phyloP scores from a whole-genome alignment of 2,329 filamentous ascomycete species.

The Emmonsia crescens region DNA sequence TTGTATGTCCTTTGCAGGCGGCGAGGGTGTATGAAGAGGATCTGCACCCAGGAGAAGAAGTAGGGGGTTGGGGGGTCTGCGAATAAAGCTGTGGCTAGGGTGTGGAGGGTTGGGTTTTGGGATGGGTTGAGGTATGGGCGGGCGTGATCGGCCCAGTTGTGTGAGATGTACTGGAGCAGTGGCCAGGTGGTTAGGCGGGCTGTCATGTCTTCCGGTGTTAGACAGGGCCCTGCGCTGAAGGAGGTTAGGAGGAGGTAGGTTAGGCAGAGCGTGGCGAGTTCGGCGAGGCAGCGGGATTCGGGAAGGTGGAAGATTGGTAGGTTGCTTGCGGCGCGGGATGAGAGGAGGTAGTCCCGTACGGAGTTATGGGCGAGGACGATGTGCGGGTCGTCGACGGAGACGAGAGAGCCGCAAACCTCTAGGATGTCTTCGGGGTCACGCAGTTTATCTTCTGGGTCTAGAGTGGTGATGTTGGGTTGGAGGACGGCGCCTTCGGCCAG shows the following conservation, averaged over 20 bases:
- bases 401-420: neutral
- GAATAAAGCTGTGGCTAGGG: neutral
- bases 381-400: neutral
- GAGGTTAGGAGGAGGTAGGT: constrained; percentile 2
- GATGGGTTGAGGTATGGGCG: neutral
- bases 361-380: constrained; percentile 5
- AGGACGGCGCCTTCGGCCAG: constrained; percentile 2
- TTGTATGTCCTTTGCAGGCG: neutral
- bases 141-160: constrained; percentile 4
- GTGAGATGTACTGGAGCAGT: neutral
- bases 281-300: neutral
- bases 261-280: constrained; percentile 4
- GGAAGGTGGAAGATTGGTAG: constrained; percentile 3
- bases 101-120: neutral
- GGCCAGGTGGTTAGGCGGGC: neutral
- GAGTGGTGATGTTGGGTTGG: neutral
- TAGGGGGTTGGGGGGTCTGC: neutral
- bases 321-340: neutral
- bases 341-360: constrained; percentile 4
- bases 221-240: neutral
- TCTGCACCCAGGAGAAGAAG: constrained; percentile 2
- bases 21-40: neutral
- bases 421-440: constrained; percentile 5
- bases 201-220: neutral
- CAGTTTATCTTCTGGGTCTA: constrained; percentile 2